Conservation (phyloP, 192 early-diverging fungal genomes). For the Linderina pennispora region DNA sequence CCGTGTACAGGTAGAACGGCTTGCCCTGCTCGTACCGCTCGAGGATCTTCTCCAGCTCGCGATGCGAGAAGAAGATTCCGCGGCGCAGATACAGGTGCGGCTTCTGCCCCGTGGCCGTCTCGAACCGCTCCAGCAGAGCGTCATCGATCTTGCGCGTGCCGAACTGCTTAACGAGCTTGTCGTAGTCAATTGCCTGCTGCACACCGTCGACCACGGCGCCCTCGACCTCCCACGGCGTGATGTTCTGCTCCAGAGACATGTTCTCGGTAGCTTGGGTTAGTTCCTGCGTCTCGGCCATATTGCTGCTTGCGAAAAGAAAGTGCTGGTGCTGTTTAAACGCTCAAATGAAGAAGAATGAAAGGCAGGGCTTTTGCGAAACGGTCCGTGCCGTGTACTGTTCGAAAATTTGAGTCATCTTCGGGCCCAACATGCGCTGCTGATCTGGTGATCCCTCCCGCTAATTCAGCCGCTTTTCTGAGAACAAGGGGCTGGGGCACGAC, state of each 20-base stretch:
- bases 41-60: constrained; percentile 78
- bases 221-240: constrained; percentile 93
- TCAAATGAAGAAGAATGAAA: too few species aligned
- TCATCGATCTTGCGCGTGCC: constrained; percentile 78
- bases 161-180: constrained; percentile 80
- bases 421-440: too few species aligned
- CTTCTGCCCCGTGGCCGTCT: constrained; percentile 73
- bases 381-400: too few species aligned
- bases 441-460: too few species aligned
- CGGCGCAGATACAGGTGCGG: constrained; percentile 82
- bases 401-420: too few species aligned
- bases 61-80: constrained; percentile 92
- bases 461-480: too few species aligned
- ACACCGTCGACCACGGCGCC: constrained; percentile 88
- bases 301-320: too few species aligned
- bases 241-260: constrained; percentile 27
- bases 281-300: constrained; percentile 11
- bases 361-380: too few species aligned
- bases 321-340: too few species aligned
- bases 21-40: constrained; percentile 92
- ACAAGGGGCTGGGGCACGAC: too few species aligned
- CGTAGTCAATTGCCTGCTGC: constrained; percentile 85
- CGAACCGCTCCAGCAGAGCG: constrained; percentile 72
- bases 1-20: constrained; percentile 97
- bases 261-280: too few species aligned